Percentiles rank a stretch among this genome's conserved stretches.
phyloP scores from a whole-genome alignment of 2,329 filamentous ascomycete species.

The Davidsoniella eucalypti region DNA sequence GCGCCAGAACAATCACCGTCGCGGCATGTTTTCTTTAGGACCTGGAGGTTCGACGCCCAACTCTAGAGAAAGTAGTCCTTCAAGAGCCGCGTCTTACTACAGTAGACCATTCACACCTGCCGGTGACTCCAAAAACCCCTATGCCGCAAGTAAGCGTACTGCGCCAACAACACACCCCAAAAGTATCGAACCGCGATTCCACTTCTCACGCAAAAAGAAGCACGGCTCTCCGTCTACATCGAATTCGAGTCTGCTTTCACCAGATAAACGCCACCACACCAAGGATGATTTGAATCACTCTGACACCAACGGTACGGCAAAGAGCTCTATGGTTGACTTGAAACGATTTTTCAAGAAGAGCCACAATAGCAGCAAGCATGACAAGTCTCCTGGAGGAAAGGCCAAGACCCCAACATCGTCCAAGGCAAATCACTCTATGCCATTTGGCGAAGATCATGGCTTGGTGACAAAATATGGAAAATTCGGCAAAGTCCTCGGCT shows the following conservation, averaged over 20 bases:
- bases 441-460: conserved; percentile 88
- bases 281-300: conserved; percentile 9
- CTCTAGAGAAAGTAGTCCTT: conserved; percentile 48
- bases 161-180: conserved; percentile 37
- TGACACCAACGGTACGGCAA: conserved; percentile 20
- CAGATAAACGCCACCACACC: conserved; percentile 28
- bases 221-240: conserved; percentile 39
- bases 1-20: conserved; percentile 27
- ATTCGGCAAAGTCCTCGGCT: conserved; percentile 82
- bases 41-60: conserved; percentile 35
- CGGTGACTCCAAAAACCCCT: conserved; percentile 70
- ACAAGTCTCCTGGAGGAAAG: conserved; percentile 44
- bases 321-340: conserved; percentile 81
- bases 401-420: conserved; percentile 43
- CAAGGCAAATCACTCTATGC: conserved; percentile 35
- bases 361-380: conserved; percentile 49
- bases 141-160: conserved; percentile 64
- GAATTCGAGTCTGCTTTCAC: conserved; percentile 30
- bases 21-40: conserved; percentile 36
- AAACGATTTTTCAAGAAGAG: conserved; percentile 85
- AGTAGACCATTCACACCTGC: conserved; percentile 63
- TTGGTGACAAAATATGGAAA: conserved; percentile 87
- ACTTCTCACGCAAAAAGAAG: conserved; percentile 64
- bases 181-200: conserved; percentile 60
- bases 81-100: conserved; percentile 45